These are phyloP conservation scores for Aspergillus aculeatinus DNA, from an alignment of 2,329 filamentous ascomycete genomes.

Conservation along the genomic window DNA sequence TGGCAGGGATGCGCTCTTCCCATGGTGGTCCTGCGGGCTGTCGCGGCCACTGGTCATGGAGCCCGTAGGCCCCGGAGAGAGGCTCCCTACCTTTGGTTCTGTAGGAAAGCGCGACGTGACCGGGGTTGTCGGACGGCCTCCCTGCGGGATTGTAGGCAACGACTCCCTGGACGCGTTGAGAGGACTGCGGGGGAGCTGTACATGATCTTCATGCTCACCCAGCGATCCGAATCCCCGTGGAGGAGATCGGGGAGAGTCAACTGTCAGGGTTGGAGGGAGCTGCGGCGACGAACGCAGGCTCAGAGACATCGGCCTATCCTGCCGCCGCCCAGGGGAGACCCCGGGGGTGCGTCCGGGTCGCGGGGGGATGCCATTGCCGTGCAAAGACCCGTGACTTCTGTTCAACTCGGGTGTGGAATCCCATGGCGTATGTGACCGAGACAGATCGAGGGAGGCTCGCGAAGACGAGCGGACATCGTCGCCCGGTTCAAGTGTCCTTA, in stretches of 20 bases:
- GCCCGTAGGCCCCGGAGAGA: conserved; percentile 21
- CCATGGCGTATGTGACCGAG: conserved; percentile 43
- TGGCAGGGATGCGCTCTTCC: conserved; percentile 52
- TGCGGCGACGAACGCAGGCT: conserved; percentile 43
- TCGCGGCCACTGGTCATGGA: conserved; percentile 16
- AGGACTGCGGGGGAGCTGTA: conserved; percentile 44
- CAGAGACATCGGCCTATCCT: conserved; percentile 52
- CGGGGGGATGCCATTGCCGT: conserved; percentile 24
- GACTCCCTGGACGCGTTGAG: conserved; percentile 26
- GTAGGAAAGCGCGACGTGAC: conserved; percentile 24
- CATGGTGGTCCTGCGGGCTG: conserved; percentile 30
- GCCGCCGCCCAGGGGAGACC: conserved; percentile 61
- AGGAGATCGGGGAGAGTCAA: conserved; percentile 47
- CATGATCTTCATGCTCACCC: conserved; percentile 66
- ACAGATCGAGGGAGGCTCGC: conserved; percentile 45
- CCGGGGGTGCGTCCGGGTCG: conserved; percentile 47
- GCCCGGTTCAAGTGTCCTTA: conserved; percentile 33
- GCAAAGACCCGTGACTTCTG: conserved; percentile 20
- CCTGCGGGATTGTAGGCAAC: conserved; percentile 22
- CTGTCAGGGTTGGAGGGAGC: conserved; percentile 42
- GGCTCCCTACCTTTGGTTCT: conserved; percentile 17
- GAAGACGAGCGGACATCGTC: conserved; percentile 32
- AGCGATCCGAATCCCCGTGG: conserved; percentile 32
- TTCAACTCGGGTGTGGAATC: conserved; percentile 23
- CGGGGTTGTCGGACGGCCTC: conserved; percentile 34